Evolutionary conservation across 148 eudicot species (phyloP).

Genomic region (Camellia japonica): DNA sequence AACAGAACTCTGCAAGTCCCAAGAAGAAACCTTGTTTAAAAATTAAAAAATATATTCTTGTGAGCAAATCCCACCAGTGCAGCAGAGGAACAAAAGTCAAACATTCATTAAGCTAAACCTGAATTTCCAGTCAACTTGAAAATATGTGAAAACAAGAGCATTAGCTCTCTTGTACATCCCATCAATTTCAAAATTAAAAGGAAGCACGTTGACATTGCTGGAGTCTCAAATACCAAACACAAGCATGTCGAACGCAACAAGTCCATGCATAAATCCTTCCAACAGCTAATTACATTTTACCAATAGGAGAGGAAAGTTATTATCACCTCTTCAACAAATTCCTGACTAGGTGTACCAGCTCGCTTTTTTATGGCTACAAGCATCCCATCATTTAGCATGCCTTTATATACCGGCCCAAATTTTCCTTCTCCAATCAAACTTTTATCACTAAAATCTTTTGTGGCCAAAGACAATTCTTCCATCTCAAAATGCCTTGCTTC

Average conservation of each 20-base stretch:
- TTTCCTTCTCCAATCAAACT: slow-evolving; percentile 86
- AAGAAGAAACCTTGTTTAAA: too few species aligned
- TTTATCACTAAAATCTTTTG: slow-evolving; percentile 66
- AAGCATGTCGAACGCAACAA: not conserved
- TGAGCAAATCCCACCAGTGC: too few species aligned
- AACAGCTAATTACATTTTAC: not conserved
- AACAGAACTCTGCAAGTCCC: too few species aligned
- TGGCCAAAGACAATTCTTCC: slow-evolving; percentile 69
- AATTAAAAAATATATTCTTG: too few species aligned
- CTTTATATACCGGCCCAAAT: slow-evolving; percentile 92
- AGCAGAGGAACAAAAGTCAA: too few species aligned
- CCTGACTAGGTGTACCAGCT: slow-evolving; percentile 60
- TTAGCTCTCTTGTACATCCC: not conserved
- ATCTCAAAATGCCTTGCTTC: slow-evolving; percentile 68
- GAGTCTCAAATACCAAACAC: not conserved
- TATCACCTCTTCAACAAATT: slow-evolving; percentile 81
- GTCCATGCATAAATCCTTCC: not conserved
- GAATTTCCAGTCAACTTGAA: not conserved
- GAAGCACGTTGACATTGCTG: not conserved
- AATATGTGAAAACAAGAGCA: not conserved
- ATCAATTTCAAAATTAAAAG: not conserved
- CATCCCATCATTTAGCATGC: slow-evolving; percentile 82
- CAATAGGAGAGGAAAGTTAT: not conserved
- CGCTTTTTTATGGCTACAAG: slow-evolving; percentile 86
- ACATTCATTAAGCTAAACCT: not conserved